Evolutionary conservation across 1,284 basidiomycete species (phyloP).

Genomic region (Cryptococcus sp.): DNA sequence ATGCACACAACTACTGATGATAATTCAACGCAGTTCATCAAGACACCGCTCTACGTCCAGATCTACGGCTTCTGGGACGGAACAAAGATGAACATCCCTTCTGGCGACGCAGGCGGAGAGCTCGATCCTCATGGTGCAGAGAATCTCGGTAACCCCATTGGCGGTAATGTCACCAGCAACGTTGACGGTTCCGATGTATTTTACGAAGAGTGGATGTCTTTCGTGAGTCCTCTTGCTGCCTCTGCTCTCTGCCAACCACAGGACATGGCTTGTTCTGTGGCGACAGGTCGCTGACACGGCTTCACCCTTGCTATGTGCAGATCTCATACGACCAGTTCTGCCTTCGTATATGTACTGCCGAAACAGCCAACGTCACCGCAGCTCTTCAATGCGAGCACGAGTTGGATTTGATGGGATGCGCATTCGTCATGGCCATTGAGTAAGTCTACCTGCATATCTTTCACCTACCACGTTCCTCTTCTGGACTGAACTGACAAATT

Average conservation of each 20-base stretch:
- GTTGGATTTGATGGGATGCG: conserved; percentile 53
- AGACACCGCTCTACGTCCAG: conserved; percentile 54
- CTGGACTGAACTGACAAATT: neutral
- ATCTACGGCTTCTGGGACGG: conserved; percentile 55
- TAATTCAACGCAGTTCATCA: conserved; percentile 56
- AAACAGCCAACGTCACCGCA: conserved; percentile 41
- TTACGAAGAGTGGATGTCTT: conserved; percentile 59
- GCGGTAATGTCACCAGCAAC: conserved; percentile 58
- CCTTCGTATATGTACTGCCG: conserved; percentile 53
- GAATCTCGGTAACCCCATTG: conserved; percentile 57
- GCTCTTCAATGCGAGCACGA: conserved; percentile 50
- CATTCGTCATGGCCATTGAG: conserved; percentile 53
- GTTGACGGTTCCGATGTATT: conserved; percentile 55
- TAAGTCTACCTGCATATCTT: conserved; percentile 14
- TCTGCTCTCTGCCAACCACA: neutral
- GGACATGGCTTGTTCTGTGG: neutral
- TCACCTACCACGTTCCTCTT: neutral
- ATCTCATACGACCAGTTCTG: conserved; percentile 54
- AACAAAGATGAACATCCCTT: conserved; percentile 54
- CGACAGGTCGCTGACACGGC: no score
- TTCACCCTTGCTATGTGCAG: conserved; percentile 3
- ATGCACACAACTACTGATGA: no score
- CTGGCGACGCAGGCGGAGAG: conserved; percentile 55
- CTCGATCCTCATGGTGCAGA: conserved; percentile 55
- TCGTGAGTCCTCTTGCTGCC: conserved; percentile 26